These are phyloP conservation scores for Artemisia argyi DNA, from an alignment of 129 eudicot genomes.

Conservation along the genomic window DNA sequence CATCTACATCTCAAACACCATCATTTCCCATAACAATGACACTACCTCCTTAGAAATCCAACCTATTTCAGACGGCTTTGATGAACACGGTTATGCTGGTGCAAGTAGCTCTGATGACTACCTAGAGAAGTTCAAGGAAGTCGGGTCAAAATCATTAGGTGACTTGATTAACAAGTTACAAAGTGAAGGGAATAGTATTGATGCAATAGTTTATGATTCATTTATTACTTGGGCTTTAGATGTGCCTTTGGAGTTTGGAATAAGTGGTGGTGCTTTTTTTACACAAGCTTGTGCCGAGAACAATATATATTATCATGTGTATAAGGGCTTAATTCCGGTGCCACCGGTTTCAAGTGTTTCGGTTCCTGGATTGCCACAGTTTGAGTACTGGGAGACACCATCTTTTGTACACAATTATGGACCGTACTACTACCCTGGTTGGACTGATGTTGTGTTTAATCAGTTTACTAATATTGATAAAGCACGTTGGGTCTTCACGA, in stretches of 20 bases:
- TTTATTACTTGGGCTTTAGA: no score
- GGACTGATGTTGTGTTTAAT: conserved; percentile 12
- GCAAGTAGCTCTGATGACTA: not conserved
- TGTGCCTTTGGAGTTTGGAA: no score
- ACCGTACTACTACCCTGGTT: conserved; percentile 1
- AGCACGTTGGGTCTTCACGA: conserved; percentile 35
- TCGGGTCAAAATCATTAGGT: not conserved
- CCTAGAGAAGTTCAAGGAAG: not conserved
- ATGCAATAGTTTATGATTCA: no score
- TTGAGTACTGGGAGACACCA: conserved; percentile 43
- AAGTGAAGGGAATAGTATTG: not conserved
- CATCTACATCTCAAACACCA: not conserved
- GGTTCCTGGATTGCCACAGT: conserved; percentile 28
- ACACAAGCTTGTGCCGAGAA: no score
- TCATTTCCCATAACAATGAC: not conserved
- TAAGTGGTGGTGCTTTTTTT: no score
- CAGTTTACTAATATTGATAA: conserved; percentile 32
- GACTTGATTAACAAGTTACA: not conserved
- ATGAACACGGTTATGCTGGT: not conserved
- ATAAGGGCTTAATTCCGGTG: no score
- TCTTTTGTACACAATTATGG: conserved; percentile 29
- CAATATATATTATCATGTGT: no score
- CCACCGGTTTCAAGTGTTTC: no score
- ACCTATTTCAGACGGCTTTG: not conserved
- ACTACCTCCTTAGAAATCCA: not conserved